Conservation (phyloP, 768 basidiomycete species). For the Holtermanniella nyarrowii region DNA sequence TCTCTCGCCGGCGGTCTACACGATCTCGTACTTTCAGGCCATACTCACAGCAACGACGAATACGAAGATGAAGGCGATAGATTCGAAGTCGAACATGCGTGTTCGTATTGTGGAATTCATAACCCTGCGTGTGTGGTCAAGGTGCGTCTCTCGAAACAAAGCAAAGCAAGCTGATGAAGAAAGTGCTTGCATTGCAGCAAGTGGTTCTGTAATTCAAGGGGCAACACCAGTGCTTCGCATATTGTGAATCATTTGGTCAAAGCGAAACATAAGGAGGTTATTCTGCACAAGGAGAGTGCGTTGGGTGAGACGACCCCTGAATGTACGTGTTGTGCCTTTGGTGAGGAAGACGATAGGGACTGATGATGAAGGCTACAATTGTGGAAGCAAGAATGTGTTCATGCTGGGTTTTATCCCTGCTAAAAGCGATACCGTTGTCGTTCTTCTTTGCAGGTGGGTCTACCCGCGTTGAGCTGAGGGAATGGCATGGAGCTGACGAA, state of each 20-base stretch:
- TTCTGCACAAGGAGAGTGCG: conserved; percentile 86
- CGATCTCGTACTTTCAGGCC: conserved; percentile 1
- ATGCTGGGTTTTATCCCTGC: conserved; percentile 99
- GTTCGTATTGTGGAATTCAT: conserved; percentile 99
- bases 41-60: conserved; percentile 22
- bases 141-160: conserved; percentile 17
- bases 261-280: conserved; percentile 98
- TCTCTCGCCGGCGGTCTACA: background rate
- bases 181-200: conserved; percentile 40
- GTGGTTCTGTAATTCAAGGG: conserved; percentile 90
- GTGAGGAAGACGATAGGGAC: background rate
- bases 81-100: conserved; percentile 55
- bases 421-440: conserved; percentile 97
- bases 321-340: conserved; percentile 45
- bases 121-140: conserved; percentile 95
- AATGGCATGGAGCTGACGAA: background rate
- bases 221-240: conserved; percentile 94
- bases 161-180: background rate
- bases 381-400: conserved; percentile 98
- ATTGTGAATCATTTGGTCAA: conserved; percentile 98
- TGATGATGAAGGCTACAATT: conserved; percentile 57
- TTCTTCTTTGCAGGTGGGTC: conserved; percentile 83
- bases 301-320: conserved; percentile 96
- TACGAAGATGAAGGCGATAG: conserved; percentile 11
- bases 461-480: background rate